These are phyloP conservation scores for Fusarium sp. DNA, from an alignment of 2,329 filamentous ascomycete genomes.

Conservation along the genomic window DNA sequence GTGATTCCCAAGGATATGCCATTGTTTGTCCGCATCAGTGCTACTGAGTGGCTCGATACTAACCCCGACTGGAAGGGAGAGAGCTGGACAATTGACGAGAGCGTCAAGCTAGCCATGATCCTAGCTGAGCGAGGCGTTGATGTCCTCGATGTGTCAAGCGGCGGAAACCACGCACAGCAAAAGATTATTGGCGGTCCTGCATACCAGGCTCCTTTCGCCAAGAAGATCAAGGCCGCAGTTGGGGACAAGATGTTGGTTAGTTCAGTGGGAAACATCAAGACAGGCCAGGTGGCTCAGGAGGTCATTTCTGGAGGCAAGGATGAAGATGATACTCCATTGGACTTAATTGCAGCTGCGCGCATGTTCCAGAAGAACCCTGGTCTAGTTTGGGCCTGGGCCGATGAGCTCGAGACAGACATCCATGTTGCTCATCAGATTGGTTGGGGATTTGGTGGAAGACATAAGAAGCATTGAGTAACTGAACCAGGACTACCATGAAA, in stretches of 20 bases:
- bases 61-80: conserved; percentile 62
- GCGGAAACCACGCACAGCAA: conserved; percentile 70
- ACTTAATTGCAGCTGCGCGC: conserved; percentile 61
- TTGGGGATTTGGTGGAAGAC: conserved; percentile 63
- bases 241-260: conserved; percentile 65
- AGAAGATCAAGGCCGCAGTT: conserved; percentile 76
- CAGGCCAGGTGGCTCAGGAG: conserved; percentile 57
- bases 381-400: conserved; percentile 65
- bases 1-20: conserved; percentile 76
- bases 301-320: conserved; percentile 52
- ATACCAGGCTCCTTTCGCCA: conserved; percentile 78
- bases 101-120: conserved; percentile 69
- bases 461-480: not conserved
- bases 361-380: conserved; percentile 69
- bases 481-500: not conserved
- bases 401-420: conserved; percentile 61
- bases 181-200: conserved; percentile 68
- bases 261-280: conserved; percentile 61
- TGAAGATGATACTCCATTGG: conserved; percentile 54
- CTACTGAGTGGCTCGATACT: conserved; percentile 79
- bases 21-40: conserved; percentile 78
- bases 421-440: conserved; percentile 63
- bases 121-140: conserved; percentile 77
- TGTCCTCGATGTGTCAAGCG: conserved; percentile 77
- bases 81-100: conserved; percentile 75